Evolutionary conservation across 1,284 basidiomycete species (phyloP).

Genomic region (Irpex rosettiformis): DNA sequence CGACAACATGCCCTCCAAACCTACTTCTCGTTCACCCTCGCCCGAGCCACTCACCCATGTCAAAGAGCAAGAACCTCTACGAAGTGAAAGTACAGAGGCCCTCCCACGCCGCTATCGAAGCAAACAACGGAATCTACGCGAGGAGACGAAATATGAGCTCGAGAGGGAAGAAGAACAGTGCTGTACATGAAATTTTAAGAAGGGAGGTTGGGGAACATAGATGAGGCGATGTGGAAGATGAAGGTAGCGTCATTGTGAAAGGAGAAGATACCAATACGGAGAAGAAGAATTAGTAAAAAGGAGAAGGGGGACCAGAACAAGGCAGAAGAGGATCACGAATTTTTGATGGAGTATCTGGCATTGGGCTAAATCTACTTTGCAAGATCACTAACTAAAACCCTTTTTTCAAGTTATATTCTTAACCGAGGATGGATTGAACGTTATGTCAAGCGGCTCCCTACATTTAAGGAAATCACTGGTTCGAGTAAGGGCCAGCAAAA

Average conservation of each 20-base stretch:
- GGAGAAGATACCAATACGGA: too few species aligned
- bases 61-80: conserved; percentile 75
- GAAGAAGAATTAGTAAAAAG: conserved; percentile 31
- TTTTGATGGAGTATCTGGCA: conserved; percentile 79
- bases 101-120: conserved; percentile 63
- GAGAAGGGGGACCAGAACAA: conserved; percentile 38
- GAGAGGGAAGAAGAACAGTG: conserved; percentile 81
- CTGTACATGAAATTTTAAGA: conserved; percentile 71
- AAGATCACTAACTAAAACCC: not conserved
- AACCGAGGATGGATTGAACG: conserved; percentile 95
- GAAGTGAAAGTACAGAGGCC: conserved; percentile 81
- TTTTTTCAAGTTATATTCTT: conserved; percentile 74
- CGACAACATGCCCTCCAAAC: conserved; percentile 53
- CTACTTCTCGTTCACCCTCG: conserved; percentile 49
- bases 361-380: conserved; percentile 6
- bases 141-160: conserved; percentile 74
- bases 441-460: conserved; percentile 68
- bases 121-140: conserved; percentile 68
- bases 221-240: conserved; percentile 32
- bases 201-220: conserved; percentile 81
- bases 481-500: conserved; percentile 37
- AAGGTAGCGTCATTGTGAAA: too few species aligned
- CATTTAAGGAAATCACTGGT: conserved; percentile 74
- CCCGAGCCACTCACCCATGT: conserved; percentile 67
- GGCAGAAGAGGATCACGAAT: conserved; percentile 74